Percentiles rank a stretch among this genome's conserved stretches.
These are phyloP conservation scores for Papiliotrema flavescens DNA, from an alignment of 1,284 basidiomycete genomes.

Conservation along the genomic window DNA sequence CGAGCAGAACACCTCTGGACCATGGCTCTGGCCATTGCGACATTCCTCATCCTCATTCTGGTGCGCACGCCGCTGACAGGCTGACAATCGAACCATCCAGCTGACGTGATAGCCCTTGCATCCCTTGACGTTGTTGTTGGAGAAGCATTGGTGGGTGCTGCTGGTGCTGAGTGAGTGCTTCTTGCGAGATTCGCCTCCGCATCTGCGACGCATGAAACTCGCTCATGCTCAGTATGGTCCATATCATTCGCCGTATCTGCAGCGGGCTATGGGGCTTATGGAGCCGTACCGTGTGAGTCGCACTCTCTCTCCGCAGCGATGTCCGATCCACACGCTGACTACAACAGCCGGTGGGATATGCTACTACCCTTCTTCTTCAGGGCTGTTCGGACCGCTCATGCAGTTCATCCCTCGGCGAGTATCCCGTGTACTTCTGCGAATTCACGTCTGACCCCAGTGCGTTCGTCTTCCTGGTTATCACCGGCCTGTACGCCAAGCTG, in stretches of 20 bases:
- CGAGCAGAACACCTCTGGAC: conserved; percentile 48
- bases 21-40: conserved; percentile 41
- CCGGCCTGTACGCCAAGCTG: conserved; percentile 44
- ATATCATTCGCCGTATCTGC: conserved; percentile 16
- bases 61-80: conserved; percentile 13
- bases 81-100: not conserved
- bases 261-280: conserved; percentile 14
- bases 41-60: conserved; percentile 49
- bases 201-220: not conserved
- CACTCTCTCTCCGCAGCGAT: not conserved
- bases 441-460: conserved; percentile 19
- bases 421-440: not conserved
- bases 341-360: conserved; percentile 39
- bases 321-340: not conserved
- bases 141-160: conserved; percentile 41
- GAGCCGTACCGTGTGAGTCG: conserved; percentile 35
- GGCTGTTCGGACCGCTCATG: conserved; percentile 46
- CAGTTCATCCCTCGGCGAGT: conserved; percentile 47
- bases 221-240: conserved; percentile 21
- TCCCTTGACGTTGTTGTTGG: conserved; percentile 37
- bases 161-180: conserved; percentile 29
- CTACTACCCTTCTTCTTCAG: conserved; percentile 37
- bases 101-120: conserved; percentile 36
- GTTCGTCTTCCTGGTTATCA: conserved; percentile 43
- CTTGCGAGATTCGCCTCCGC: not conserved